Evolutionary conservation across 305 asterid genomes (phyloP), one percentile per base, ranked within the genome.

Genomic region (Fraxinus nigra): DNA sequence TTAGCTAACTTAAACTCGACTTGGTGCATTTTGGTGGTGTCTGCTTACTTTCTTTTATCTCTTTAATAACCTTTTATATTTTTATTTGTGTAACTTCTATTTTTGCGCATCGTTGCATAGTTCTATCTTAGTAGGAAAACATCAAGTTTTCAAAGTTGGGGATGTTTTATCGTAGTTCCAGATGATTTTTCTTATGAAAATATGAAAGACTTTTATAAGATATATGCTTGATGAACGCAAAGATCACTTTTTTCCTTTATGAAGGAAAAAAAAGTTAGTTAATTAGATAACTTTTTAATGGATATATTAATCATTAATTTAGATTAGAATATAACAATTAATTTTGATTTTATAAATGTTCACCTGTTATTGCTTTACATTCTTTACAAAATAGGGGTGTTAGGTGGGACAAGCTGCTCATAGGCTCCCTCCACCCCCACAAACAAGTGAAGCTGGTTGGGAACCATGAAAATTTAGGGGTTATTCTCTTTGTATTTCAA

Each of bases 111-210:
- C 35, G 37, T 28, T 67, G 35, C 35, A 13, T 67, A 67, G 74
- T 28, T 26, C 34, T 28, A 65, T 26, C n/a, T 28, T n/a, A 11
- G 37, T 67, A 67, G 74, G 74, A 67, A 67, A 67, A 16, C 34
- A 5, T 67, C 74, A 67, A 70, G 16, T 16, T 70, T 70, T 70
- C 46, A 70, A 70, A 14, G 32, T 16, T 5, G 22, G 37, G 74
- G 38, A 67, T 67, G 38, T 67, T 67, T 10, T 67, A 3, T 3
- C n/a, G 76, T 70, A 70, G 32, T 70, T 70, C 7, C 40, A 70
- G 76, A 70, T 70, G 26, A 70, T 70, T 70, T 54, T 70, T 70
- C 76, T 33, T 70, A 6, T 70, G 43, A 70, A 70, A 70, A 70
- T 14, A 70, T 67, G 76, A 16, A 32, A 32, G 46, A 70, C 76